A percentile compares a stretch with the other conserved stretches of the same genome.
Conservation (phyloP, 495 filamentous ascomycete species). For the Penicillium paxilli region DNA sequence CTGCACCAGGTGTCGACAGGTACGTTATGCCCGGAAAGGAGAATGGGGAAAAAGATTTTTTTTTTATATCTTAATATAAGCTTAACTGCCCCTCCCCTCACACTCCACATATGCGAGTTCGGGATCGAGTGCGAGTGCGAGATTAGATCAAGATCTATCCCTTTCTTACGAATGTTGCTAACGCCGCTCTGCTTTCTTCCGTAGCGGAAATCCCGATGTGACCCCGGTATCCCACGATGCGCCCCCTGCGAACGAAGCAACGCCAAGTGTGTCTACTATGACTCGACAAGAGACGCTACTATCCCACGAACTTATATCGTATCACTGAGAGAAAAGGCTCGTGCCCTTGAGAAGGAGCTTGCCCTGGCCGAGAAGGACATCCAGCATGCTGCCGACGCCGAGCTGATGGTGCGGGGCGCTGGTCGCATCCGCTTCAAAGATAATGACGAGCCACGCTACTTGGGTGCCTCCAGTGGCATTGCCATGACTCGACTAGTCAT, state of each 20-base stretch:
- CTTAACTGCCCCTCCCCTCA: background rate
- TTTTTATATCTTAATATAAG: background rate
- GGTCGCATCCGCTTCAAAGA: slow-evolving; percentile 79
- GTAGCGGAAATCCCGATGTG: slow-evolving; percentile 92
- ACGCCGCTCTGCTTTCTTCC: slow-evolving; percentile 1
- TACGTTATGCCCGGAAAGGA: too few species aligned
- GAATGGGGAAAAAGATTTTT: too few species aligned
- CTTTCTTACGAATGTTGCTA: background rate
- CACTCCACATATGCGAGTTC: background rate
- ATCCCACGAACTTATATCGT: slow-evolving; percentile 87
- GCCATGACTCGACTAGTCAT: slow-evolving; percentile 91
- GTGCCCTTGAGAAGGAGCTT: slow-evolving; percentile 74
- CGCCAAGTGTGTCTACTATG: slow-evolving; percentile 88
- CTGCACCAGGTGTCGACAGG: slow-evolving; percentile 82
- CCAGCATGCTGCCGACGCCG: slow-evolving; percentile 66
- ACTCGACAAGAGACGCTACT: slow-evolving; percentile 73
- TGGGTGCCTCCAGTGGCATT: slow-evolving; percentile 91
- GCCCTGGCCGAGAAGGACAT: slow-evolving; percentile 60
- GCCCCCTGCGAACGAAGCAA: slow-evolving; percentile 90
- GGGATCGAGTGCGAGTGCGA: background rate
- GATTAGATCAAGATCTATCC: background rate
- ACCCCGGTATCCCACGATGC: slow-evolving; percentile 85
- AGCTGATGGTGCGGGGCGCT: slow-evolving; percentile 78
- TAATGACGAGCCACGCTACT: slow-evolving; percentile 80
- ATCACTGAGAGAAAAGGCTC: slow-evolving; percentile 78